phyloP scores from a whole-genome alignment of 176 grass and related monocot species.

The Oryza officinalis region DNA sequence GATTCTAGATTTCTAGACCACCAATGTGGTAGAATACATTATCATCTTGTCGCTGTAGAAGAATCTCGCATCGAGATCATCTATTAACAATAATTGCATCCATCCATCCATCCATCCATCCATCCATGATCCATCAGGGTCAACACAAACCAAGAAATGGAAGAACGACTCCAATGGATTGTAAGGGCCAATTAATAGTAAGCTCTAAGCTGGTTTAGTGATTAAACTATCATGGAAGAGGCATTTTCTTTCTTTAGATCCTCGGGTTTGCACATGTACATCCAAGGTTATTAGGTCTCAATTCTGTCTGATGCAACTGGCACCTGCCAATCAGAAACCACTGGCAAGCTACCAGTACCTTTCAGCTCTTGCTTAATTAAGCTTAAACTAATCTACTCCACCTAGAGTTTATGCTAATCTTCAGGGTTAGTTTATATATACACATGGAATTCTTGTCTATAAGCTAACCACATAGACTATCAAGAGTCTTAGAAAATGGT shows the following conservation, averaged over 20 bases:
- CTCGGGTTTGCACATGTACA: slow-evolving; percentile 21
- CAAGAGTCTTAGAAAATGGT: not conserved
- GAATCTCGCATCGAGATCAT: slow-evolving; percentile 58
- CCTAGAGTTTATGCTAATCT: not conserved
- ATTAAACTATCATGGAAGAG: slow-evolving; percentile 33
- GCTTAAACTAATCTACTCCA: not conserved
- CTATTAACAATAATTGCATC: slow-evolving; percentile 5
- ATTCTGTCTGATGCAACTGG: not conserved
- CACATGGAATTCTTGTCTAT: not conserved
- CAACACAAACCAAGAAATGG: not conserved
- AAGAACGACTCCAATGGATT: slow-evolving; percentile 24
- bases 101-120: too few species aligned
- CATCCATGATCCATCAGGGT: slow-evolving; percentile 6
- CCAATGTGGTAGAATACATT: slow-evolving; percentile 27
- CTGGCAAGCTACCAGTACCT: not conserved
- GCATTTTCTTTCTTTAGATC: slow-evolving; percentile 39
- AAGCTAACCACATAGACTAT: not conserved
- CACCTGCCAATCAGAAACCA: slow-evolving; percentile 22
- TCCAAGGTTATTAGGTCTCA: slow-evolving; percentile 14
- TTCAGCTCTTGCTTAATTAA: not conserved
- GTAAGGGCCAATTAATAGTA: slow-evolving; percentile 21
- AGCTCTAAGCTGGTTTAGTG: not conserved
- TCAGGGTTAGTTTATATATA: not conserved
- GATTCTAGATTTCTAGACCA: slow-evolving; percentile 34
- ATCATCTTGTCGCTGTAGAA: slow-evolving; percentile 26